Base-by-base conservation (phyloP, 768 basidiomycete species). In the Phylloporus scabripes region DNA sequence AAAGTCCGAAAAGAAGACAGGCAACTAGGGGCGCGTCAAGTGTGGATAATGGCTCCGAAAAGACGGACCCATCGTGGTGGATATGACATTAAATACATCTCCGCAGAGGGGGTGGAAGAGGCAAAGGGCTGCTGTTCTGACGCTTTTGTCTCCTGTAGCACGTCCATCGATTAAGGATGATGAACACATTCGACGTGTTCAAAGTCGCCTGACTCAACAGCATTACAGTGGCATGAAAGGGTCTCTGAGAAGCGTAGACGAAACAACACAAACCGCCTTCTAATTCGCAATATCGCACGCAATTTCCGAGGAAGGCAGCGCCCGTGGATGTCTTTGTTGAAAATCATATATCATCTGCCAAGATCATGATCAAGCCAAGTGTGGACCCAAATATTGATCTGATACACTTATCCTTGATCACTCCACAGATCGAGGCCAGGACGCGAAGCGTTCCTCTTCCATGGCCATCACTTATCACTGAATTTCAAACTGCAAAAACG, bases 401-500 rank as follows among this genome's bases (percentile, higher is more conserved):
- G 49, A 59, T 56, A 29, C 40, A 23, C 40, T 5, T 55, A 45
- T 40, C 46, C 37, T 49, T 53, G 41, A 58, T 56, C 50, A 50
- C 62, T 57, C 54, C 61, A 52, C 61, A 63, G 57, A 61, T 59
- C 59, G 62, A 59, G 56, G 52, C 54, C 26, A 36, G 43, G 42
- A 37, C 37, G 49, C 37, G 44, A 51, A 41, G 29, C 54, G 50
- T 51, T 7, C 41, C 51, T 51, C 57, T 53, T 64, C 61, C 61
- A 64, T 63, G 59, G 28, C 53, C 33, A 59, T 59, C 51, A 62
- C 48, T 53, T 31, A 59, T 59, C 51, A 62, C 48, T 53, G 51
- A 64, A 61, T 61, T 56, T 56, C 50, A 61, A 29, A 38, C 23
- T 28, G 48, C 45, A 42, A 51, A 37, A 40, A 48, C 26, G 41